Evolutionary conservation across 371 early-diverging fungal species (phyloP).

Genomic region (Umbelopsis sp.): DNA sequence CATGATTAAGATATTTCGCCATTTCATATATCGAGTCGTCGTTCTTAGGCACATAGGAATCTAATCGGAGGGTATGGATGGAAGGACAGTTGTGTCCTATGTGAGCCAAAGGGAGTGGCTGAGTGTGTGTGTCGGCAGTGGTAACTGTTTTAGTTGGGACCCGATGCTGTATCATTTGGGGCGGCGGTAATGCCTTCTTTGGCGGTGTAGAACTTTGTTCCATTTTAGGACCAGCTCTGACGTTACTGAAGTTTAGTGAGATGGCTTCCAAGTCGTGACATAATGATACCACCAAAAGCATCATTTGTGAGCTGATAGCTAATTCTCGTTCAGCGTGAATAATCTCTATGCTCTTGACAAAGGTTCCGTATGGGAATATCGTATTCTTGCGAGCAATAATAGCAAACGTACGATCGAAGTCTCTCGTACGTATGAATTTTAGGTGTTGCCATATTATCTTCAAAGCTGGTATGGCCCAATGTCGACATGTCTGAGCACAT

Average conservation of each 20-base stretch:
- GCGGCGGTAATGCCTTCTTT: conserved; percentile 14
- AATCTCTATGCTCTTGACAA: conserved; percentile 41
- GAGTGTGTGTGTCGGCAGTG: conserved; percentile 26
- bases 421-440: conserved; percentile 43
- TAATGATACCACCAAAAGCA: conserved; percentile 39
- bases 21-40: conserved; percentile 55
- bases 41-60: conserved; percentile 47
- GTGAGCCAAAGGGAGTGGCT: conserved; percentile 43
- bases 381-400: conserved; percentile 38
- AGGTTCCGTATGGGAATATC: conserved; percentile 33
- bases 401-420: conserved; percentile 48
- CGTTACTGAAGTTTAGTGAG: conserved; percentile 36
- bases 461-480: conserved; percentile 35
- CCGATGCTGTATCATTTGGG: conserved; percentile 17
- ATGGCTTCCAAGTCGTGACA: conserved; percentile 47
- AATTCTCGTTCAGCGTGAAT: conserved; percentile 48
- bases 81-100: conserved; percentile 48
- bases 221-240: conserved; percentile 26
- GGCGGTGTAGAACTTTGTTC: conserved; percentile 22
- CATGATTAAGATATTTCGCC: conserved; percentile 46
- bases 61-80: conserved; percentile 38
- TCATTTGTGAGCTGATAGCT: conserved; percentile 36
- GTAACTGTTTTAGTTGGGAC: conserved; percentile 21
- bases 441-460: conserved; percentile 41
- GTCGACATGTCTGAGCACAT: conserved; percentile 30